Evolutionary conservation across 495 filamentous ascomycete genomes (phyloP), one percentile per base, ranked within the genome.

Genomic region (Apodospora peruviana): DNA sequence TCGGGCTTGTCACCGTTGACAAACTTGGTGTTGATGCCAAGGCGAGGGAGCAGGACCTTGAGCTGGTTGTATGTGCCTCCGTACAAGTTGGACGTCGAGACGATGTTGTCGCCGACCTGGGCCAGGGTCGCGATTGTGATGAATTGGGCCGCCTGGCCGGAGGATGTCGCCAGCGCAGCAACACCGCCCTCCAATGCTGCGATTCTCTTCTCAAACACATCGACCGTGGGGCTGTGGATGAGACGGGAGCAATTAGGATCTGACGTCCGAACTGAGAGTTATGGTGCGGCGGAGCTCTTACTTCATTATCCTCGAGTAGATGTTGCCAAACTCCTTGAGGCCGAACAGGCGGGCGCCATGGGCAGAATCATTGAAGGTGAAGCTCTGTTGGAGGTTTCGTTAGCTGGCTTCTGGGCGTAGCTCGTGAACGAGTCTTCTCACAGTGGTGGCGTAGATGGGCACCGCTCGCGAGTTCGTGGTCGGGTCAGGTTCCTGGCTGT

Each of bases 21-120:
- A 61, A 97, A 98, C 74, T 91, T 96, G 51, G 91, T 94, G 21
- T 68, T 77, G 57, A 98, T 91, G 40, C 94, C 94, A 37, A 95
- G 66, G 5, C 93, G 85, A 14, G 89, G 85, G 42, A 97, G 74
- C 48, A 90, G 74, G 25, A 97, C 90, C 71, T 98, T 98, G 71
- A 98, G 83, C 66, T 97, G 94, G 67, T 97, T 98, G 73, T 97
- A 98, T 5, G 93, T 97, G 58, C 93, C 93, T 34, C 93, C 93
- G 65, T 98, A 98, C 35, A 98, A 71, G 64, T 95, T 96, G 44
- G 82, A 85, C 3, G 93, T 96, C 2, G 88, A 85, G 19, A 98
- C 80, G 51, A 98, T 96, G 72, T 97, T 98, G 74, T 98, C 93
- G 14, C 93, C 93, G 0, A 82, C 75, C 45, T 85, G 79, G 3